phyloP scores from a whole-genome alignment of 129 eudicot genomes.

The Erigeron canadensis region DNA sequence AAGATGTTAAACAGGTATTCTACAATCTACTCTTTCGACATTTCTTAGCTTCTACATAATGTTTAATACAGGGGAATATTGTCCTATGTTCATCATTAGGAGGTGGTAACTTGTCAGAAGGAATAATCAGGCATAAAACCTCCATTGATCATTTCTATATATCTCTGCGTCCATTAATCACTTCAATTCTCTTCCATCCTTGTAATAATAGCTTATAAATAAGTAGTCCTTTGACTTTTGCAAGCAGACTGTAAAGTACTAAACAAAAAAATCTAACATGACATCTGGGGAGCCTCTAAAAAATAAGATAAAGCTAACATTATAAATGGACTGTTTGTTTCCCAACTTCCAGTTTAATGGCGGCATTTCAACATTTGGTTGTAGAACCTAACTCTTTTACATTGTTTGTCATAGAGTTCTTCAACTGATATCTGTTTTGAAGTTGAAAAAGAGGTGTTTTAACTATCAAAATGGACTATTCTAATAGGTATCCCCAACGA shows the following conservation, averaged over 20 bases:
- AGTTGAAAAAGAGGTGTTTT: too few relatives aligned
- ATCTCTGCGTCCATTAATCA: too few relatives aligned
- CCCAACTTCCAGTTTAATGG: slow-evolving; percentile 11
- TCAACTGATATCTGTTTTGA: too few relatives aligned
- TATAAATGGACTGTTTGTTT: not conserved
- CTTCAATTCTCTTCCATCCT: too few relatives aligned
- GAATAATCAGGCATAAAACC: too few relatives aligned
- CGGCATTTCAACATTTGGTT: slow-evolving; percentile 15
- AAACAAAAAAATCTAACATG: too few relatives aligned
- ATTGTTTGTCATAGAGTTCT: not conserved
- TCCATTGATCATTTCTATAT: too few relatives aligned
- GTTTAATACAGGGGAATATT: slow-evolving; percentile 16
- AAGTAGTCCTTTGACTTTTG: too few relatives aligned
- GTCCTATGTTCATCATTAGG: not conserved
- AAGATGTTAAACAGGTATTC: not conserved
- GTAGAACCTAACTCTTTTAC: slow-evolving; percentile 17
- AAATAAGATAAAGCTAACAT: too few relatives aligned
- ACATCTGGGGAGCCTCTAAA: too few relatives aligned
- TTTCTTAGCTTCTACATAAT: slow-evolving; percentile 4
- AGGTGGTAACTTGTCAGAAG: slow-evolving; percentile 13
- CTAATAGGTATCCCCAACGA: not conserved
- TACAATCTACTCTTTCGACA: not conserved
- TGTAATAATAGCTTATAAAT: too few relatives aligned
- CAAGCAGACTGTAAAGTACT: too few relatives aligned
- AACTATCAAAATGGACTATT: not conserved